These are phyloP conservation scores for Corylus heterophylla DNA, from an alignment of 306 rosid species.

Conservation along the genomic window DNA sequence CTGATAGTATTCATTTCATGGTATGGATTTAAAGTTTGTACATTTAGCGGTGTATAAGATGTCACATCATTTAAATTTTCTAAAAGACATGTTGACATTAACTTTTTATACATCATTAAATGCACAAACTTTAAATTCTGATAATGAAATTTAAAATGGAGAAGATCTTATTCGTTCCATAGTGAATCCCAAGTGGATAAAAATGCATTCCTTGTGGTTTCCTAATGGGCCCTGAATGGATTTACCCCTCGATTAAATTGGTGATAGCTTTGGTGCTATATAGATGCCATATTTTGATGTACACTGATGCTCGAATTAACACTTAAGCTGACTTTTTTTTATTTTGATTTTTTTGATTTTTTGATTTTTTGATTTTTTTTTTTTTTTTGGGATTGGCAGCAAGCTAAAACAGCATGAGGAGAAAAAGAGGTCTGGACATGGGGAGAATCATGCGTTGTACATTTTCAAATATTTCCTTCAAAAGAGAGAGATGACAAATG, in stretches of 20 bases:
- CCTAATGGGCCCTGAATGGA: neutral
- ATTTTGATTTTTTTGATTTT: no score
- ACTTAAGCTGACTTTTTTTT: neutral
- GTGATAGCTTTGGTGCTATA: neutral
- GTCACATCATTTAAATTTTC: no score
- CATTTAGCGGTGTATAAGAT: no score
- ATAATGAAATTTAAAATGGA: no score
- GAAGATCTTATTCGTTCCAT: neutral
- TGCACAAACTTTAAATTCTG: no score
- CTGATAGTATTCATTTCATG: no score
- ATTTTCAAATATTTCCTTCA: conserved; percentile 45
- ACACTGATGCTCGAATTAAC: neutral
- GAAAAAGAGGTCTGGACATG: conserved; percentile 37
- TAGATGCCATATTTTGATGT: neutral
- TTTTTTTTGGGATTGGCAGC: conserved; percentile 39
- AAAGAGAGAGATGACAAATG: conserved; percentile 34
- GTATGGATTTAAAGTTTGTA: no score
- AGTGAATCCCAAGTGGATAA: neutral
- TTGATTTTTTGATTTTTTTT: neutral
- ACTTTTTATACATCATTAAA: no score
- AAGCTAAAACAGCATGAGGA: conserved; percentile 75
- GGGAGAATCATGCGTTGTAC: conserved; percentile 52
- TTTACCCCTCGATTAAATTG: no score
- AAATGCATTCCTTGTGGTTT: neutral
- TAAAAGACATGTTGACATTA: no score